A percentile compares a stretch with the other conserved stretches of the same genome.
These are phyloP conservation scores for Eucalyptus leucophloia DNA, from an alignment of 345 rosid genomes.

Conservation along the genomic window DNA sequence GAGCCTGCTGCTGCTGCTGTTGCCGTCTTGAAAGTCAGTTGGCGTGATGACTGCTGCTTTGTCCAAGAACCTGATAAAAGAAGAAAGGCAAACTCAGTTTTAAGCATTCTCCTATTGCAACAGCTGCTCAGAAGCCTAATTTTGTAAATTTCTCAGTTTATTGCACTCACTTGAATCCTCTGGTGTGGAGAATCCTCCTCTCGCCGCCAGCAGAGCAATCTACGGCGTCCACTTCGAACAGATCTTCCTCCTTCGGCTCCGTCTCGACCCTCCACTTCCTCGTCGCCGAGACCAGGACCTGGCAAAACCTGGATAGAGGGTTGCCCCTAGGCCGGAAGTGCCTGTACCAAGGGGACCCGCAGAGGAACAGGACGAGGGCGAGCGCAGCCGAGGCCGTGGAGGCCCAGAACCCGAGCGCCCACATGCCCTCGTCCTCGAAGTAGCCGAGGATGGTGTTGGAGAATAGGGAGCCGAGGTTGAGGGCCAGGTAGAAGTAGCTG, in stretches of 20 bases:
- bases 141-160: background rate
- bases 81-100: background rate
- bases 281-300: constrained; percentile 64
- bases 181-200: constrained; percentile 65
- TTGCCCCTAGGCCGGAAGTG: constrained; percentile 70
- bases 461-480: constrained; percentile 87
- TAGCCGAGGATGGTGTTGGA: constrained; percentile 84
- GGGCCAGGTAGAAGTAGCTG: constrained; percentile 88
- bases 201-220: constrained; percentile 7
- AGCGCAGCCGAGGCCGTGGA: constrained; percentile 71
- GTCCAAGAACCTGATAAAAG: constrained; percentile 58
- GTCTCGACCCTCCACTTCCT: constrained; percentile 40
- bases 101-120: background rate
- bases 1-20: background rate
- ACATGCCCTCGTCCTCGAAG: constrained; percentile 74
- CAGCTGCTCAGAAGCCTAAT: background rate
- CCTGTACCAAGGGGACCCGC: constrained; percentile 70
- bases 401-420: constrained; percentile 84
- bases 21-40: constrained; percentile 23
- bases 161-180: constrained; percentile 49
- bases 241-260: constrained; percentile 11
- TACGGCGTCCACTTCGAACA: constrained; percentile 25
- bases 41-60: constrained; percentile 69
- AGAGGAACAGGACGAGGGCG: constrained; percentile 58
- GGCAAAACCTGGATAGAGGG: constrained; percentile 70